Conservation (phyloP, 805 yeast genomes). For the Zygosaccharomyces bisporus region DNA sequence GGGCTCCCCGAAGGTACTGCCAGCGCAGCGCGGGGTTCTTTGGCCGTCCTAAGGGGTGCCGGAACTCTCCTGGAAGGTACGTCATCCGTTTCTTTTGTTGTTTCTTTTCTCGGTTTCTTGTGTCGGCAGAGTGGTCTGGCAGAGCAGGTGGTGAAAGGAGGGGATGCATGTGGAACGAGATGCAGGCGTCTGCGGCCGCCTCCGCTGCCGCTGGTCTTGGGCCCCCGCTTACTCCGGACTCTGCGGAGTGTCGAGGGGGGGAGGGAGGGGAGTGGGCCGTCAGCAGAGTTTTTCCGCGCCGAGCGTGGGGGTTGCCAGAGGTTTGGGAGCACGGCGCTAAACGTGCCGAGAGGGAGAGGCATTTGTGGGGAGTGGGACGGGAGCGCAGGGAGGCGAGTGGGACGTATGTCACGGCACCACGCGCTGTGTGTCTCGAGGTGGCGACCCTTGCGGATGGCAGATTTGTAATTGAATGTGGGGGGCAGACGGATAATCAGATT, state of each 20-base stretch:
- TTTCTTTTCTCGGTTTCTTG: too few species aligned
- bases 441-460: too few species aligned
- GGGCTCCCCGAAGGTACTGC: neutral
- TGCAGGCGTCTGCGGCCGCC: neutral
- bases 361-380: too few species aligned
- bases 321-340: neutral
- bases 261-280: too few species aligned
- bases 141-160: neutral
- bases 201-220: neutral
- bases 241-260: neutral
- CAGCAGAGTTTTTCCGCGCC: neutral
- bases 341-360: neutral
- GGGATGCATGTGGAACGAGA: neutral
- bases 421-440: too few species aligned
- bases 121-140: neutral
- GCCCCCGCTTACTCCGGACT: neutral
- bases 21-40: neutral
- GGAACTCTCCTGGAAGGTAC: neutral
- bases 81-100: too few species aligned
- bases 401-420: too few species aligned
- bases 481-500: too few species aligned
- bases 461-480: too few species aligned
- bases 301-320: neutral
- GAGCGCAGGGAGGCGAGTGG: too few species aligned
- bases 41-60: neutral